Evolutionary conservation across 2,329 filamentous ascomycete genomes (phyloP).

Genomic region (Ophiostoma fasciatum): DNA sequence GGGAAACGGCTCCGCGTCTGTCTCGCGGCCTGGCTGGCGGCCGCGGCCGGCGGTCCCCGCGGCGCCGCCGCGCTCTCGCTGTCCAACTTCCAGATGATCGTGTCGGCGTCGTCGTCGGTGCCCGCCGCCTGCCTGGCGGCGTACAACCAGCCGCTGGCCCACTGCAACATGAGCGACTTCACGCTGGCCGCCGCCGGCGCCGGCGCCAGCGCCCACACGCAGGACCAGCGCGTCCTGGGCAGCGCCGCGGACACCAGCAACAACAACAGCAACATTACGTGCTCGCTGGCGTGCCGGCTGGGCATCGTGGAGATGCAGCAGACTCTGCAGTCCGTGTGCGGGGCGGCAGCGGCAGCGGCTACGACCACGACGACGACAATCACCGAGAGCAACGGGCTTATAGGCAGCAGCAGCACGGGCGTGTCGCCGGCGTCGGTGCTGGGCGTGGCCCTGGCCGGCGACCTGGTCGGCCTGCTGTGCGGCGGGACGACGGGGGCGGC

Average conservation of each 20-base stretch:
- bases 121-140: slow-evolving; percentile 24
- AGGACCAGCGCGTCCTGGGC: too few relatives aligned
- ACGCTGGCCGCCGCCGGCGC: background rate
- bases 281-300: slow-evolving; percentile 23
- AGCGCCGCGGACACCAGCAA: too few relatives aligned
- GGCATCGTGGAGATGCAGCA: slow-evolving; percentile 66
- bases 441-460: slow-evolving; percentile 21
- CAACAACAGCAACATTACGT: slow-evolving; percentile 16
- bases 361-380: too few relatives aligned
- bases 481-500: slow-evolving; percentile 1
- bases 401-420: too few relatives aligned
- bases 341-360: slow-evolving; percentile 39
- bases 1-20: background rate
- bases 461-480: slow-evolving; percentile 24
- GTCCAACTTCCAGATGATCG: slow-evolving; percentile 26
- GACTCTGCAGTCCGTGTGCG: slow-evolving; percentile 55
- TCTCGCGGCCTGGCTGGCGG: background rate
- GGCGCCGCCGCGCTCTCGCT: slow-evolving; percentile 20
- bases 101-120: slow-evolving; percentile 20
- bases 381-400: too few relatives aligned
- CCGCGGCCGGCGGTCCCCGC: slow-evolving; percentile 10
- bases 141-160: slow-evolving; percentile 26
- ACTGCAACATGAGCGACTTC: slow-evolving; percentile 24
- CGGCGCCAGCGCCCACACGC: too few relatives aligned
- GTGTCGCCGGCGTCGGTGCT: slow-evolving; percentile 20